Percentiles rank a stretch among this genome's conserved stretches.
Evolutionary conservation across 148 eudicot species (phyloP).

Genomic region (Mesembryanthemum crystallinum): DNA sequence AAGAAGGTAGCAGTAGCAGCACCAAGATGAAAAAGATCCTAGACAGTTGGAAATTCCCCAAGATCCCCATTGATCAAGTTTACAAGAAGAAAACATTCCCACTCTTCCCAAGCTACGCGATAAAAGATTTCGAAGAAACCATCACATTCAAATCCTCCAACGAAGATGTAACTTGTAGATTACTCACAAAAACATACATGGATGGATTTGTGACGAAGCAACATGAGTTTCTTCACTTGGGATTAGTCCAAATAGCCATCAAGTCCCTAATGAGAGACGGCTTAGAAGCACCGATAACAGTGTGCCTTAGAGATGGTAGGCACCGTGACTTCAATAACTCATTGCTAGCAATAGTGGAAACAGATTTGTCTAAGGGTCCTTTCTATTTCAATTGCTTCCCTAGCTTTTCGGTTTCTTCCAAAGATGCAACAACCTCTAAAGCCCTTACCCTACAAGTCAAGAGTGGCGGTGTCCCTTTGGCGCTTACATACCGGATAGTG

Average conservation of each 20-base stretch:
- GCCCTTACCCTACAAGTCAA: neutral
- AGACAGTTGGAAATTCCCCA: constrained; percentile 20
- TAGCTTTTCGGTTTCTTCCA: constrained; percentile 1
- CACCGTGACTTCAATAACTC: constrained; percentile 9
- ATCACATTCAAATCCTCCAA: neutral
- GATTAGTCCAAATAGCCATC: constrained; percentile 20
- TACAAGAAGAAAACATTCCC: constrained; percentile 13
- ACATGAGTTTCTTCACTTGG: constrained; percentile 23
- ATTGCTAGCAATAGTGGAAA: constrained; percentile 17
- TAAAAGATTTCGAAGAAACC: constrained; percentile 15
- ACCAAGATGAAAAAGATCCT: neutral
- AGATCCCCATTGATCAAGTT: constrained; percentile 18
- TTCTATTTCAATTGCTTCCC: constrained; percentile 24
- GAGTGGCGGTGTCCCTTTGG: constrained; percentile 18
- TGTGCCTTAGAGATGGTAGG: constrained; percentile 20
- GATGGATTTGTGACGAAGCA: neutral
- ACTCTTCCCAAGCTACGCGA: constrained; percentile 9
- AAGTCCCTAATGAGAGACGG: constrained; percentile 14
- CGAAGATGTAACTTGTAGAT: too few species aligned
- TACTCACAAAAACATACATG: neutral
- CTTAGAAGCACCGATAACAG: constrained; percentile 15
- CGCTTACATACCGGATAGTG: constrained; percentile 17
- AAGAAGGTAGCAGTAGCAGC: neutral
- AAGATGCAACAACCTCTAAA: neutral
- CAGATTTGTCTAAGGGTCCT: constrained; percentile 23